phyloP scores from a whole-genome alignment of 208 protist genomes.

The Porcisia hertigi region DNA sequence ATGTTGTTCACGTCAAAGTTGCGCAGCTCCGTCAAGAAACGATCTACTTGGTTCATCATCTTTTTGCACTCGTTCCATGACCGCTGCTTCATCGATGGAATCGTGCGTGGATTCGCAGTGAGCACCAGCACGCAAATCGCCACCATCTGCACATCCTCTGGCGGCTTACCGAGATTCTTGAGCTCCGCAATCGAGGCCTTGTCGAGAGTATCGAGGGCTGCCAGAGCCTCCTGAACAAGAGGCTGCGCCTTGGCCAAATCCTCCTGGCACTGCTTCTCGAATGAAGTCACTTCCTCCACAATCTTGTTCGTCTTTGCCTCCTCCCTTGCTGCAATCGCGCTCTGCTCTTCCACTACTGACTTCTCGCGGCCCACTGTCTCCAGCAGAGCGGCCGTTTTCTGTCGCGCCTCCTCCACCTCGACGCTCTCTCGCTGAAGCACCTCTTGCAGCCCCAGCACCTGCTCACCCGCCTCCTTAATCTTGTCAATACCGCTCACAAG shows the following conservation, averaged over 20 bases:
- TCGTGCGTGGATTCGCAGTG: conserved; percentile 89
- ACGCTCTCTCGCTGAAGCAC: conserved; percentile 90
- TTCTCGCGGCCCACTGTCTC: conserved; percentile 95
- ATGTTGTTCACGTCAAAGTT: conserved; percentile 97
- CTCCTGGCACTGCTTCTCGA: conserved; percentile 87
- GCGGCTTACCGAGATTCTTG: conserved; percentile 96
- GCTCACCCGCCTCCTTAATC: conserved; percentile 90
- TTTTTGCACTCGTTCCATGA: conserved; percentile 97
- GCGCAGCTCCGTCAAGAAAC: conserved; percentile 94
- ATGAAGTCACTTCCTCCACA: conserved; percentile 90
- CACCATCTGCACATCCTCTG: conserved; percentile 95
- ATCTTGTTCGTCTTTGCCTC: conserved; percentile 96
- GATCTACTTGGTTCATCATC: conserved; percentile 96
- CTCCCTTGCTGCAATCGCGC: conserved; percentile 94
- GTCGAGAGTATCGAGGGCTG: conserved; percentile 97
- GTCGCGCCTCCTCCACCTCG: conserved; percentile 95
- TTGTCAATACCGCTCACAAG: conserved; percentile 94
- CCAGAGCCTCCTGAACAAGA: conserved; percentile 93
- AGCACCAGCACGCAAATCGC: conserved; percentile 96
- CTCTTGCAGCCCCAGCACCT: conserved; percentile 91
- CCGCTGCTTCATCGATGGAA: conserved; percentile 90
- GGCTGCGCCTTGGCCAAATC: conserved; percentile 94
- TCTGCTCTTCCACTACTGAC: conserved; percentile 95
- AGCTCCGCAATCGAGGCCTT: conserved; percentile 97
- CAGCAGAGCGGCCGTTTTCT: conserved; percentile 94